A percentile compares a stretch with the other conserved stretches of the same genome.
Evolutionary conservation across 768 basidiomycete species (phyloP).

Genomic region (Saitozyma podzolica): DNA sequence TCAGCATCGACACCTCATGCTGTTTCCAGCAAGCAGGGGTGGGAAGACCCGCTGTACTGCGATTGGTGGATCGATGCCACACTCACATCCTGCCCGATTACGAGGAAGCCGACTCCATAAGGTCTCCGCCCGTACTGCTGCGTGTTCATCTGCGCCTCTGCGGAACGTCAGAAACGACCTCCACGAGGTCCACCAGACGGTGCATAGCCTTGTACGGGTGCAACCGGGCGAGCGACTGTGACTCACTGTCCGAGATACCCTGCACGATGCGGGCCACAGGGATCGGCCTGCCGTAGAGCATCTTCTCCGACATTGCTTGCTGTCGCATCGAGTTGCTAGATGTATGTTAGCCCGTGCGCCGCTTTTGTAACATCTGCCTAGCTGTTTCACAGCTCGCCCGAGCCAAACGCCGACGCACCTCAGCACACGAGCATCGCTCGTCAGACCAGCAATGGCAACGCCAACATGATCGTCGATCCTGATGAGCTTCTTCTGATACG

Average conservation of each 20-base stretch:
- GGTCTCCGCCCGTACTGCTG: constrained; percentile 97
- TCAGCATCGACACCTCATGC: neutral
- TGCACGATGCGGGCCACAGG: constrained; percentile 92
- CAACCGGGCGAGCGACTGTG: neutral
- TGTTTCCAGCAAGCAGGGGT: neutral
- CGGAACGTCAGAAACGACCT: constrained; percentile 2
- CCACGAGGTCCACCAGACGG: neutral
- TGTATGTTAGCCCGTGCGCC: neutral
- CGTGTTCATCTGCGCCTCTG: constrained; percentile 98
- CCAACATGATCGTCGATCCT: constrained; percentile 99
- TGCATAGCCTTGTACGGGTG: neutral
- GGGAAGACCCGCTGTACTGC: too few relatives aligned
- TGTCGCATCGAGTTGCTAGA: constrained; percentile 97
- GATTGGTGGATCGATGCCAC: neutral
- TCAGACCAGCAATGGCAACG: constrained; percentile 99
- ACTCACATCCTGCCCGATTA: constrained; percentile 80
- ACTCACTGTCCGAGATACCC: constrained; percentile 90
- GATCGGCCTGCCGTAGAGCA: constrained; percentile 92
- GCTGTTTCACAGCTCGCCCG: neutral
- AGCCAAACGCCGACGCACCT: constrained; percentile 61
- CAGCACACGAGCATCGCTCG: constrained; percentile 94
- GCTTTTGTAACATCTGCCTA: neutral
- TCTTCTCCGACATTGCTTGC: constrained; percentile 90
- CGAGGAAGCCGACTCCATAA: constrained; percentile 97
- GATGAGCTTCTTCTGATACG: constrained; percentile 99